Conservation (phyloP, 768 basidiomycete species). For the Leccinum olivaceopallidum region DNA sequence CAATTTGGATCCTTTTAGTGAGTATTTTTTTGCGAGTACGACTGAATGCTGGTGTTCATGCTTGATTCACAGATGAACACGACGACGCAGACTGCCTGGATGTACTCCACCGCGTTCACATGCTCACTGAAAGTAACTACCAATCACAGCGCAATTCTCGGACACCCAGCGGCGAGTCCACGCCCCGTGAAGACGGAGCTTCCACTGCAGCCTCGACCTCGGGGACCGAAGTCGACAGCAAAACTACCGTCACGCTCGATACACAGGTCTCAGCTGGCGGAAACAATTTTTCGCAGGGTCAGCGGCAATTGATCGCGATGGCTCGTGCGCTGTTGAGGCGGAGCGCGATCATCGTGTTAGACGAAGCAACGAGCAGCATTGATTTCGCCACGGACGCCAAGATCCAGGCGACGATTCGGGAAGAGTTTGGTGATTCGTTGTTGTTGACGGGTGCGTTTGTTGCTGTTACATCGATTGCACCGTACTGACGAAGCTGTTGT, state of each 20-base stretch:
- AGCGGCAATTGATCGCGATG: conserved; percentile 86
- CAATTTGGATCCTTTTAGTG: conserved; percentile 73
- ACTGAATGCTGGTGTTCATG: not conserved
- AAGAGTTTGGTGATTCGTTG: conserved; percentile 77
- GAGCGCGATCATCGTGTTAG: conserved; percentile 74
- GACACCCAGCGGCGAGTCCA: conserved; percentile 45
- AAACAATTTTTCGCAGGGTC: conserved; percentile 90
- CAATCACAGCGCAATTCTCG: conserved; percentile 53
- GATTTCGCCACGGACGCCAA: conserved; percentile 88
- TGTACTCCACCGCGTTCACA: conserved; percentile 78
- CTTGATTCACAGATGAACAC: conserved; percentile 55
- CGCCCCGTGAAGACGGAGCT: conserved; percentile 41
- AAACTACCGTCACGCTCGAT: conserved; percentile 62
- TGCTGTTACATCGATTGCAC: not conserved
- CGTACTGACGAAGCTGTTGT: conserved; percentile 5
- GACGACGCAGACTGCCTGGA: conserved; percentile 79
- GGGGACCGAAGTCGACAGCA: conserved; percentile 56
- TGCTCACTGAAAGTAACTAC: conserved; percentile 54
- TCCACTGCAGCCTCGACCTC: conserved; percentile 43
- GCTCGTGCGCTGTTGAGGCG: conserved; percentile 75
- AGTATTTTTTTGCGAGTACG: not conserved
- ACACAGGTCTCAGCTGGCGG: conserved; percentile 85
- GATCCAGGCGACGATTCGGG: conserved; percentile 85
- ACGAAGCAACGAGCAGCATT: conserved; percentile 85
- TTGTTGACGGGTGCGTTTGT: conserved; percentile 62